A percentile compares a stretch with the other conserved stretches of the same genome.
These are phyloP conservation scores for Aspergillus brasiliensis DNA, from an alignment of 2,329 filamentous ascomycete species.

Conservation along the genomic window DNA sequence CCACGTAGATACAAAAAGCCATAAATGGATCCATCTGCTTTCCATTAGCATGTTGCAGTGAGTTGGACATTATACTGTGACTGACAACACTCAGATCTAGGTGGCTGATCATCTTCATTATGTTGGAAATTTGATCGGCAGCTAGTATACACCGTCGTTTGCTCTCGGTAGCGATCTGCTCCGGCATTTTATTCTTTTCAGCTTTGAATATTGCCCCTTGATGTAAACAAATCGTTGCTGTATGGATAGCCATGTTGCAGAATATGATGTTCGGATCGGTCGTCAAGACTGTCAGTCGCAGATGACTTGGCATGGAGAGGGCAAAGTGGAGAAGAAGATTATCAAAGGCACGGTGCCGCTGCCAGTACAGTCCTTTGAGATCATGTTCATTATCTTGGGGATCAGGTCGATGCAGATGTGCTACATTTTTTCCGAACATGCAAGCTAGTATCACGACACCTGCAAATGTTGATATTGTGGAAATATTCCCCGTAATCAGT, in stretches of 20 bases:
- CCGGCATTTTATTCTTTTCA: conserved; percentile 79
- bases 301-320: conserved; percentile 74
- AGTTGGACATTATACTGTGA: conserved; percentile 10
- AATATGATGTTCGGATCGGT: conserved; percentile 84
- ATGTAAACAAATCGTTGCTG: conserved; percentile 94
- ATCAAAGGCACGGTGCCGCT: conserved; percentile 84
- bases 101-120: conserved; percentile 94
- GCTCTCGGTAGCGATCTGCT: conserved; percentile 80
- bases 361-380: conserved; percentile 94
- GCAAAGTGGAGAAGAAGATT: conserved; percentile 87
- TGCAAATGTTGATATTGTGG: conserved; percentile 74
- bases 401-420: conserved; percentile 86
- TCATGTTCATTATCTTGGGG: conserved; percentile 80
- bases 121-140: conserved; percentile 88
- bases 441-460: conserved; percentile 83
- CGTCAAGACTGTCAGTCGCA: conserved; percentile 77
- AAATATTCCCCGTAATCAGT: conserved; percentile 67
- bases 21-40: conserved; percentile 90
- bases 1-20: conserved; percentile 94
- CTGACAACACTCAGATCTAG: conserved; percentile 80
- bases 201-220: conserved; percentile 98
- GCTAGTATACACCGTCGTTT: conserved; percentile 91
- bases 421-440: conserved; percentile 86
- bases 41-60: conserved; percentile 24
- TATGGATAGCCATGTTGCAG: conserved; percentile 95